Evolutionary conservation across 1,284 basidiomycete genomes (phyloP).

Genomic region (Phlebopus sp.): DNA sequence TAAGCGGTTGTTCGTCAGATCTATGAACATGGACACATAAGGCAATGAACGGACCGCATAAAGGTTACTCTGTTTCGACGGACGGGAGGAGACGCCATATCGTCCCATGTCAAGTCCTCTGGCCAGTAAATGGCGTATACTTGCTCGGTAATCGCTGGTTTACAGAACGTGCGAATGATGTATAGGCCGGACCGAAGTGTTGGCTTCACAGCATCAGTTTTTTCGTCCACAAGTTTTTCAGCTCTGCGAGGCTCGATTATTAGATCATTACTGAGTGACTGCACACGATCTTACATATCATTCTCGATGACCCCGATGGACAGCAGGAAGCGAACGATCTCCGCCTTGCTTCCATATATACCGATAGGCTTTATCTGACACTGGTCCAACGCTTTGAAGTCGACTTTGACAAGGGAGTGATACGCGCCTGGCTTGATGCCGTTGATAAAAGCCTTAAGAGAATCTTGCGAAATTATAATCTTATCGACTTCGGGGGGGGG

Average conservation of each 20-base stretch:
- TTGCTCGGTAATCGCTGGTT: conserved; percentile 15
- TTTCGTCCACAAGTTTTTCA: conserved; percentile 10
- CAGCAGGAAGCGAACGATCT: conserved; percentile 46
- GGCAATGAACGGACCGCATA: conserved; percentile 44
- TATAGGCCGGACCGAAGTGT: conserved; percentile 52
- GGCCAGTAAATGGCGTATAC: conserved; percentile 60
- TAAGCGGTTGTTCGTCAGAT: conserved; percentile 14
- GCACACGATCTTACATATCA: conserved; percentile 30
- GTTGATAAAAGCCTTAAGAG: conserved; percentile 45
- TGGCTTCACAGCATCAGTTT: conserved; percentile 21
- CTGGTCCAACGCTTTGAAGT: conserved; percentile 49
- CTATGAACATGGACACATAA: background rate
- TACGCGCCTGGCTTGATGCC: conserved; percentile 46
- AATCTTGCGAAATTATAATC: conserved; percentile 53
- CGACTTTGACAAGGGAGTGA: conserved; percentile 48
- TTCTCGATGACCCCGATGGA: conserved; percentile 36
- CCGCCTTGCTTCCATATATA: conserved; percentile 50
- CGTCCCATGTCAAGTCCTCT: conserved; percentile 58
- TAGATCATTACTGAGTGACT: background rate
- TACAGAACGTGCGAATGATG: conserved; percentile 24
- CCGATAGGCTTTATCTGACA: conserved; percentile 46
- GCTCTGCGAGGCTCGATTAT: conserved; percentile 9
- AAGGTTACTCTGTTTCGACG: conserved; percentile 55
- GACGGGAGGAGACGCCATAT: conserved; percentile 45
- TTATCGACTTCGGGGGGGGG: conserved; percentile 62